Base-by-base conservation (phyloP, 495 filamentous ascomycete genomes). In the Lentithecium fluviatile region DNA sequence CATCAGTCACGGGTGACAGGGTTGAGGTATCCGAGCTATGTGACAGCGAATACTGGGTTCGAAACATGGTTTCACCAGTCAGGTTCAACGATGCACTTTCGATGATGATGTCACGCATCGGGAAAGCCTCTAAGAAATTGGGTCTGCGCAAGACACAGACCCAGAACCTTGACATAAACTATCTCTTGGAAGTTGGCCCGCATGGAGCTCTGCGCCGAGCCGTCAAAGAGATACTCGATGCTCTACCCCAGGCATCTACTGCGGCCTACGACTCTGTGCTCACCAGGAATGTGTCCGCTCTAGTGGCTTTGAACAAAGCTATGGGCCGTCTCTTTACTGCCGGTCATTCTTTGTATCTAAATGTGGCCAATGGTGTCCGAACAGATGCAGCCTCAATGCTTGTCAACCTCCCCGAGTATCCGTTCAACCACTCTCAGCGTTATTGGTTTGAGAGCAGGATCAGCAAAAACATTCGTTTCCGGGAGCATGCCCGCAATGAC, bases 401-500 rank as follows among this genome's bases (percentile, higher is more conserved):
- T 2, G 34, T 25, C 15, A 25, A 58, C 17, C 34, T 60, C 8
- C 56, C 56, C 12, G 13, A 17, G 12, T 60, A 60, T 19, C 47
- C 56, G 0, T 60, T 47, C 46, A 52, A 60, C 37, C 56, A 60
- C 37, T 11, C 2, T 11, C 12, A 6, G 7, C 1, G 46, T 13
- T 24, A 42, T 36, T 60, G 56, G 56, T 11, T 19, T 0, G 56
- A 60, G 48, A n/a, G 46, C n/a, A 11, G 56, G 15, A 1, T 11
- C 1, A 60, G 32, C 24, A 21, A 34, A 23, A 37, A 37, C 5
- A 2, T 5, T 13, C 12, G 34, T 0, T 1, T 42, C 0, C 17
- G 52, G 21, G 19, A 23, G 2, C 2, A 6, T 10, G 29, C 15
- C 19, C 32, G 21, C 11, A 80, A 80, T 34, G 82, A 85, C 62